Conservation (phyloP, 371 early-diverging fungal species). For the Mucor irregularis region DNA sequence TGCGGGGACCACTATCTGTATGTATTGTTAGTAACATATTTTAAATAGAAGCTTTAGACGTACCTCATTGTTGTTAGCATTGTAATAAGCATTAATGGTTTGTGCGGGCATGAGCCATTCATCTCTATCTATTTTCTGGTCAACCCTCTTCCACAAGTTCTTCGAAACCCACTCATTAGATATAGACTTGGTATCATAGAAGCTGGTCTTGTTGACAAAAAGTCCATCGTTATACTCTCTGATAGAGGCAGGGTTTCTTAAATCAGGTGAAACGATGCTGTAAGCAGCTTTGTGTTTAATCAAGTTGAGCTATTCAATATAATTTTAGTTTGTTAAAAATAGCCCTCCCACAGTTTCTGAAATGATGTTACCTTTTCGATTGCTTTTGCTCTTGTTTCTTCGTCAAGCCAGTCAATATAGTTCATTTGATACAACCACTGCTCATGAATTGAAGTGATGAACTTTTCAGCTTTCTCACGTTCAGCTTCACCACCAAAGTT, state of each 20-base stretch:
- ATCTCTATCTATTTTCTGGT: conserved; percentile 42
- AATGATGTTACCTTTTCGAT: conserved; percentile 59
- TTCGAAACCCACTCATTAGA: conserved; percentile 28
- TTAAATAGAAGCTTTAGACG: too few relatives aligned
- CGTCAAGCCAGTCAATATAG: conserved; percentile 57
- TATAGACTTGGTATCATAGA: conserved; percentile 50
- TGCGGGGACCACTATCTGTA: conserved; percentile 55
- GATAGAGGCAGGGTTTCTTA: conserved; percentile 42
- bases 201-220: conserved; percentile 30
- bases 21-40: background rate
- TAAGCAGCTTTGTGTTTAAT: conserved; percentile 53
- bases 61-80: conserved; percentile 18
- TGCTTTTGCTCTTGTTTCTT: conserved; percentile 48
- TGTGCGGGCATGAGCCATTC: conserved; percentile 47
- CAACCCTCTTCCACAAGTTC: conserved; percentile 25
- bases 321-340: too few relatives aligned
- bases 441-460: conserved; percentile 36
- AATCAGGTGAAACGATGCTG: conserved; percentile 51
- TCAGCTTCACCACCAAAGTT: conserved; percentile 43
- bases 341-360: too few relatives aligned
- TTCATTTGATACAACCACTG: conserved; percentile 43
- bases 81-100: conserved; percentile 50
- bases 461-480: conserved; percentile 25
- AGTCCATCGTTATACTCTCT: conserved; percentile 41
- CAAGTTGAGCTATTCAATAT: conserved; percentile 8